Conservation (phyloP, 495 filamentous ascomycete species). For the Tetracladium setigerum region DNA sequence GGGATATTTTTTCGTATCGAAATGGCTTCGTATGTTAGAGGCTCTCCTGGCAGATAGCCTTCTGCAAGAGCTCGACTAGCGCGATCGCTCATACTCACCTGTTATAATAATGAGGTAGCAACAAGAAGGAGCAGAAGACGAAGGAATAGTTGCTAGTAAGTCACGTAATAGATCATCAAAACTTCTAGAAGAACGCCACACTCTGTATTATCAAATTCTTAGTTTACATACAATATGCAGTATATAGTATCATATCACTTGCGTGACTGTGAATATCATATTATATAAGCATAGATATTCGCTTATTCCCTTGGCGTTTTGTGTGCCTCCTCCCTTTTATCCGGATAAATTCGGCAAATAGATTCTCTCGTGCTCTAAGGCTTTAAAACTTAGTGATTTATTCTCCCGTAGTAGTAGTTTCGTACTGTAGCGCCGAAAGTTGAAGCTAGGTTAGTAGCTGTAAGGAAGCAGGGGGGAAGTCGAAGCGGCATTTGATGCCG, state of each 20-base stretch:
- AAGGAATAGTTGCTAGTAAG: background rate
- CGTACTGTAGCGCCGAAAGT: slow-evolving; percentile 7
- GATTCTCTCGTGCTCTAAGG: background rate
- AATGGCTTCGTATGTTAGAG: slow-evolving; percentile 4
- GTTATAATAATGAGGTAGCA: slow-evolving; percentile 5
- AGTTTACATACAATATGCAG: slow-evolving; percentile 6
- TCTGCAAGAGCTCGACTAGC: slow-evolving; percentile 3
- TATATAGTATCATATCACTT: slow-evolving; percentile 8
- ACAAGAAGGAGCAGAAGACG: too few species aligned
- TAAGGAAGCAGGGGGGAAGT: slow-evolving; percentile 9
- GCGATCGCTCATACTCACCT: slow-evolving; percentile 5
- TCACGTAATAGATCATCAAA: slow-evolving; percentile 6
- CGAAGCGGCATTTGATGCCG: slow-evolving; percentile 1
- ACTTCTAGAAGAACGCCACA: slow-evolving; percentile 11
- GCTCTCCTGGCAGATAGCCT: slow-evolving; percentile 1
- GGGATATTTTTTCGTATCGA: slow-evolving; percentile 1
- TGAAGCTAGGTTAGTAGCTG: slow-evolving; percentile 5
- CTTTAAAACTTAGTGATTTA: slow-evolving; percentile 1
- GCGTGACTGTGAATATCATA: slow-evolving; percentile 7
- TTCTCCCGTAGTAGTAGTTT: slow-evolving; percentile 6
- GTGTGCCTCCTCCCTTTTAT: background rate
- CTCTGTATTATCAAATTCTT: slow-evolving; percentile 4
- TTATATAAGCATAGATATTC: slow-evolving; percentile 4
- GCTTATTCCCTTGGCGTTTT: slow-evolving; percentile 4
- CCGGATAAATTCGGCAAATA: slow-evolving; percentile 2